Base-by-base conservation (phyloP, 345 rosid species). In the Euphorbia pulcherrima region DNA sequence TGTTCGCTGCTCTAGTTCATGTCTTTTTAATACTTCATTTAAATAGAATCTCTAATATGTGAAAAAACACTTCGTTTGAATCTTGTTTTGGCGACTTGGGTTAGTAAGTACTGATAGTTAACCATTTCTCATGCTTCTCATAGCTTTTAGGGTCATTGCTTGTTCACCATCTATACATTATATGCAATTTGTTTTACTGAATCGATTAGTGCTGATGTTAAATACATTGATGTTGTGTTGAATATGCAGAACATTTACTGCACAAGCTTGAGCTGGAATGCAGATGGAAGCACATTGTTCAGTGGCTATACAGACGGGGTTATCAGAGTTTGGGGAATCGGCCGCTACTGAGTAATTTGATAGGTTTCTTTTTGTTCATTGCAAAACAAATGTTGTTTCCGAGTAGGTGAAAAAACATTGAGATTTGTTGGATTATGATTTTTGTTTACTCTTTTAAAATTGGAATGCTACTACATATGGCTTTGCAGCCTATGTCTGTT, bases 281-380 rank as follows among this genome's bases (percentile, higher is more conserved):
- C 80, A 0, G 98, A 93, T 75, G 98, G 98, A 78, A 90, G 92
- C 80, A 89, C 96, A 47, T 69, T 93, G 80, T 93, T 88, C 83
- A 89, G 97, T 62, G 98, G 98, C 12, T 93, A 90, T 39, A 93
- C 97, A 0, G 98, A 93, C 71, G 97, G 98, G 41, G 97, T 93
- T 11, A 80, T 93, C 79, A 81, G 98, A 83, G 97, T 93, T 55
- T 93, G 98, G 98, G 98, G 97, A 17, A 72, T 93, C 28, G 93
- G 96, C 18, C 98, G 97, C 74, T 71, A 56, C 17, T 68, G 51
- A 51, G 56, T n/a, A 29, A 2, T 0, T 14, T 4, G 16, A n/a
- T 24, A 37, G 54, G 41, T 27, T 29, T 40, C 54, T 39, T 37
- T 44, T 65, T 47, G n/a, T 48, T 37, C 57, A 23, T 54, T 44